A percentile compares a stretch with the other conserved stretches of the same genome.
These are phyloP conservation scores for Entomortierella beljakovae DNA, from an alignment of 192 early-diverging fungal species.

Conservation along the genomic window DNA sequence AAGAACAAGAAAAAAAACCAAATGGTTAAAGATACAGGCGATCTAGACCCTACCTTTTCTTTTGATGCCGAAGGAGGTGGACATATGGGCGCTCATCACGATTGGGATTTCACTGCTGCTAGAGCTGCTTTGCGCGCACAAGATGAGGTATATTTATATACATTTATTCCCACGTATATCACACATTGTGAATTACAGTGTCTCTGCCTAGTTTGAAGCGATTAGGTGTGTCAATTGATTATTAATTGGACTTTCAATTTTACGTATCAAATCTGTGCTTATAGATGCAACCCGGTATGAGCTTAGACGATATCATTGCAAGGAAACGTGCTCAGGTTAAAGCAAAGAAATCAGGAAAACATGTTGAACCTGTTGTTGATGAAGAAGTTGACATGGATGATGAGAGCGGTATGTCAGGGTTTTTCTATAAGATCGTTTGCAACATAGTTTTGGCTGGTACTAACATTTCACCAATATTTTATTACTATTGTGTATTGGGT, in stretches of 20 bases:
- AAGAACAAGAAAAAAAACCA: slow-evolving; percentile 53
- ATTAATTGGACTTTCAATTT: too few relatives aligned
- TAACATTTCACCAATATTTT: too few relatives aligned
- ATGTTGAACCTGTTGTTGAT: slow-evolving; percentile 44
- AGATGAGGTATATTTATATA: slow-evolving; percentile 51
- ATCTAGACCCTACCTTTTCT: slow-evolving; percentile 79
- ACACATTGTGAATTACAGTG: too few relatives aligned
- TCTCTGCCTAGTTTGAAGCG: too few relatives aligned
- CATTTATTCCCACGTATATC: too few relatives aligned
- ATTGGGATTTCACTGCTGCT: slow-evolving; percentile 87
- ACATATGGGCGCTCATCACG: slow-evolving; percentile 65
- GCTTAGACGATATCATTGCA: slow-evolving; percentile 47
- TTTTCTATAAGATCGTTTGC: too few relatives aligned
- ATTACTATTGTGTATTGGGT: slow-evolving; percentile 23
- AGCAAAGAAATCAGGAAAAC: slow-evolving; percentile 55
- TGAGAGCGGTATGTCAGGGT: slow-evolving; percentile 51
- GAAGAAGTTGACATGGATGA: slow-evolving; percentile 45
- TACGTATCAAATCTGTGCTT: too few relatives aligned
- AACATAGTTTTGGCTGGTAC: too few relatives aligned
- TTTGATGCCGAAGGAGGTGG: slow-evolving; percentile 83
- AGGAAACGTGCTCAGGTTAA: slow-evolving; percentile 44
- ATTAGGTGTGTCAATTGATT: too few relatives aligned
- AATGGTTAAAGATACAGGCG: slow-evolving; percentile 53
- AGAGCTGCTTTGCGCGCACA: slow-evolving; percentile 76
- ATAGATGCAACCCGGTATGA: slow-evolving; percentile 50